phyloP scores from a whole-genome alignment of 2,329 filamentous ascomycete genomes.

The Penicillium brasilianum region DNA sequence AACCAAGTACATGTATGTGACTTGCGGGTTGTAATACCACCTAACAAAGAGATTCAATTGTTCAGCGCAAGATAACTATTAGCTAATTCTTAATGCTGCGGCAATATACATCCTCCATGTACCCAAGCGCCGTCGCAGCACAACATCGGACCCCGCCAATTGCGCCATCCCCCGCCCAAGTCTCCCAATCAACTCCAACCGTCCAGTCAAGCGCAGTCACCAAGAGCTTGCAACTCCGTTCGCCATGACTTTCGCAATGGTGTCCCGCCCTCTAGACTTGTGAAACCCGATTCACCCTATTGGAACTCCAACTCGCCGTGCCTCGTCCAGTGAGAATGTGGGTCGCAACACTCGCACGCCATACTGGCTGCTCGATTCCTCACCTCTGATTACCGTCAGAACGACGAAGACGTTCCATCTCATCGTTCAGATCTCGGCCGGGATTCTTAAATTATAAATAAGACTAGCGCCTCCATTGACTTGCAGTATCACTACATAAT shows the following conservation, averaged over 20 bases:
- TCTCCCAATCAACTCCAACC: constrained; percentile 22
- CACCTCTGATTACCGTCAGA: constrained; percentile 16
- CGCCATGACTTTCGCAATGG: background rate
- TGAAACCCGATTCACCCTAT: background rate
- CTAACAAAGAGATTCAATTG: background rate
- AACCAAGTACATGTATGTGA: background rate
- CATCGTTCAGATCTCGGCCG: constrained; percentile 16
- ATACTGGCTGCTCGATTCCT: constrained; percentile 35
- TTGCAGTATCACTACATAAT: background rate
- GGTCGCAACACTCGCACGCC: constrained; percentile 34
- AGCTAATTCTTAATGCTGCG: no score
- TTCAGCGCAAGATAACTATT: background rate
- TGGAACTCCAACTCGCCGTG: background rate
- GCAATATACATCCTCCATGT: background rate
- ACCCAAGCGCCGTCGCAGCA: constrained; percentile 26
- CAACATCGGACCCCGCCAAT: constrained; percentile 36
- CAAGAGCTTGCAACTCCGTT: background rate
- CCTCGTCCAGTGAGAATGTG: constrained; percentile 23
- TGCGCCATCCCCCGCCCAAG: constrained; percentile 35
- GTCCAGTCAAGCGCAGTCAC: background rate
- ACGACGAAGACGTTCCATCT: constrained; percentile 14
- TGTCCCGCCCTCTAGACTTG: background rate
- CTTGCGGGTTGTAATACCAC: background rate
- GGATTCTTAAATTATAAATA: constrained; percentile 25
- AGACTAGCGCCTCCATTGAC: background rate